Evolutionary conservation across 2,329 filamentous ascomycete genomes (phyloP), one percentile per base, ranked within the genome.

Genomic region (Fusarium metavorans): DNA sequence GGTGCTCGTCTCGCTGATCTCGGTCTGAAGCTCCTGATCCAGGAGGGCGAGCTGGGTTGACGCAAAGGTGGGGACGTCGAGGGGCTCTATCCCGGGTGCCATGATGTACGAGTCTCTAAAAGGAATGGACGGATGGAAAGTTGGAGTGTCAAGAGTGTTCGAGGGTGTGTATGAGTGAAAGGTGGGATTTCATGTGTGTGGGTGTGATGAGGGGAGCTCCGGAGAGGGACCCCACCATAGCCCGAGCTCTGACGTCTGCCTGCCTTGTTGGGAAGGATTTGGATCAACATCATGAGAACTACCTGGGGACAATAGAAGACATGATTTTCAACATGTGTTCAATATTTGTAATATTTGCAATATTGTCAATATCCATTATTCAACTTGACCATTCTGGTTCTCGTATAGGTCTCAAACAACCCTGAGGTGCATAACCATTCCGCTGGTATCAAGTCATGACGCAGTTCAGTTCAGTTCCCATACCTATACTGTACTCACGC

Each of bases 41-140:
- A 97, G 89, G 59, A 97, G 90, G 43, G 87, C 83, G 62, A 95
- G 88, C 81, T 97, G 94, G 1, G 90, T 89, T 56, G 85, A 82
- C 11, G 94, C 93, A 82, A 97, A 97, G 56, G 89, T 83, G 56
- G 91, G 84, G 68, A 95, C 88, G 79, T 93, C 89, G 71, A 91
- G 80, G n/a, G 87, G 84, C 80, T 83, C 75, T 72, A 54, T 50
- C n/a, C 78, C 79, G 59, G 79, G 70, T 48, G 83, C 66, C 85
- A 86, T 87, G 41, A 20, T 68, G 58, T 32, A 13, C n/a, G 23
- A 34, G 23, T 34, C 16, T 20, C 18, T 35, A 43, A 39, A 11
- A 56, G 25, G 14, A 45, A 11, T 30, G 25, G 27, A 20, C 23
- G 14, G 54, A 43, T 18, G 10, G 50, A 48, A 50, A 16, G 25